phyloP scores from a whole-genome alignment of 495 filamentous ascomycete species.

The Terfezia claveryi region DNA sequence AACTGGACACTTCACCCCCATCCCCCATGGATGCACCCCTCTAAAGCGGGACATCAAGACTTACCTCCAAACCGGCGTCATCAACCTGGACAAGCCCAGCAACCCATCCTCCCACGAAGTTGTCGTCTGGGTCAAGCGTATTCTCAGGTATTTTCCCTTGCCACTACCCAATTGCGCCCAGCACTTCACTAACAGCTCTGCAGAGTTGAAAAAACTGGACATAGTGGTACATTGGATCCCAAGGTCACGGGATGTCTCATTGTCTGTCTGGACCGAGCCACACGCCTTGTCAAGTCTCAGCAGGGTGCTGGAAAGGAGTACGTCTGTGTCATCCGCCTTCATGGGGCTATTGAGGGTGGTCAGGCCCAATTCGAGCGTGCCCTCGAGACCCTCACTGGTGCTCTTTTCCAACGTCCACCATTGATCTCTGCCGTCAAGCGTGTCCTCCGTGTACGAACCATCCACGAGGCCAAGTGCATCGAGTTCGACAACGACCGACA shows the following conservation, averaged over 20 bases:
- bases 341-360: conserved; percentile 67
- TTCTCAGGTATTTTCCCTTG: conserved; percentile 42
- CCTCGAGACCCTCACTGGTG: conserved; percentile 82
- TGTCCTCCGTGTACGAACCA: conserved; percentile 88
- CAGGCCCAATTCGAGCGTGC: conserved; percentile 75
- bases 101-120: conserved; percentile 97
- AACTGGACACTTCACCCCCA: conserved; percentile 83
- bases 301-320: conserved; percentile 69
- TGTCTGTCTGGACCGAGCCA: conserved; percentile 87
- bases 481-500: conserved; percentile 97
- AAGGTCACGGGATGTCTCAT: conserved; percentile 88
- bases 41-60: conserved; percentile 81
- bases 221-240: conserved; percentile 91
- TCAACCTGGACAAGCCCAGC: conserved; percentile 94
- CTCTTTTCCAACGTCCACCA: conserved; percentile 90
- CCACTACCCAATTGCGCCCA: neutral
- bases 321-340: conserved; percentile 69
- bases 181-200: neutral
- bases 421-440: conserved; percentile 97
- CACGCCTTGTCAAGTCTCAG: conserved; percentile 90
- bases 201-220: conserved; percentile 89
- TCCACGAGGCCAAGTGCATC: conserved; percentile 81
- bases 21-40: conserved; percentile 67
- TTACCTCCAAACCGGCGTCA: conserved; percentile 87
- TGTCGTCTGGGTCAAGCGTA: conserved; percentile 95